Conservation (phyloP, 129 eudicot species). For the Flaveria linearis region DNA sequence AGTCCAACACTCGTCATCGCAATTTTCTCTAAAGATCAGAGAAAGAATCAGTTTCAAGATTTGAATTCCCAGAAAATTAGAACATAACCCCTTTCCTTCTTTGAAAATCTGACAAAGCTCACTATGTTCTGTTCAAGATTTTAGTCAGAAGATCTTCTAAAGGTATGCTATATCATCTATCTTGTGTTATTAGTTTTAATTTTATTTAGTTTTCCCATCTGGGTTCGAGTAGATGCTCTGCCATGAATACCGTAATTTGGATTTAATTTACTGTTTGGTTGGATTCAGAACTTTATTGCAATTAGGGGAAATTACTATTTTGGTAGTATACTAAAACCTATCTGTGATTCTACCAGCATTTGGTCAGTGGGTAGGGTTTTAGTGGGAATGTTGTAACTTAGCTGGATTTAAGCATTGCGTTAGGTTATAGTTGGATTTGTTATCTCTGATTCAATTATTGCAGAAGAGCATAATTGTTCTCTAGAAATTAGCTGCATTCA, state of each 20-base stretch:
- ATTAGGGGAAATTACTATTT: background rate
- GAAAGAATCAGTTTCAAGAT: constrained; percentile 21
- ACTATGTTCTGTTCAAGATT: constrained; percentile 15
- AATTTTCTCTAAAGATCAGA: background rate
- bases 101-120: background rate
- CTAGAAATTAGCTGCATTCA: no score
- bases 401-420: constrained; percentile 18
- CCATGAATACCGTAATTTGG: constrained; percentile 11
- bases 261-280: background rate
- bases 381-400: constrained; percentile 12
- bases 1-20: constrained; percentile 21
- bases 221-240: constrained; percentile 32
- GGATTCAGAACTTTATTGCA: background rate
- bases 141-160: constrained; percentile 28
- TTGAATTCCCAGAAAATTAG: background rate
- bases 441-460: no score
- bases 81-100: background rate
- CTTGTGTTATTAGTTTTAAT: background rate
- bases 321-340: background rate
- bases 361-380: constrained; percentile 27
- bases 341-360: no score
- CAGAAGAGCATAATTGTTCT: no score
- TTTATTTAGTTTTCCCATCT: background rate
- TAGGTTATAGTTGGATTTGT: no score
- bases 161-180: constrained; percentile 30